A percentile compares a stretch with the other conserved stretches of the same genome.
Conservation (phyloP, 768 basidiomycete species). For the Trametes gibbosa region DNA sequence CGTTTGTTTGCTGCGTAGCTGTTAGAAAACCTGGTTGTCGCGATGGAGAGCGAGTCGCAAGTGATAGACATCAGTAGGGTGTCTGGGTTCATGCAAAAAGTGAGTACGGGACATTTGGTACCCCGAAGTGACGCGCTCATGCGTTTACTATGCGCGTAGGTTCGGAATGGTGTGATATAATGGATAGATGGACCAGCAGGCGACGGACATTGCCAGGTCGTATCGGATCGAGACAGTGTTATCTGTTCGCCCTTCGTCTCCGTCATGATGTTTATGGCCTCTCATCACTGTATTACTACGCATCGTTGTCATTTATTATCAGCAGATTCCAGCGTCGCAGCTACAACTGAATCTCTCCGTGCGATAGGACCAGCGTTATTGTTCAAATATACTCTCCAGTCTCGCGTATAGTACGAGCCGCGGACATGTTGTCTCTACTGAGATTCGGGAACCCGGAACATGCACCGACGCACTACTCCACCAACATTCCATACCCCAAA, state of each 20-base stretch:
- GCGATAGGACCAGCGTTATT: too few species aligned
- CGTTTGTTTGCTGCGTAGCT: constrained; percentile 45
- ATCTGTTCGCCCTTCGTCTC: background rate
- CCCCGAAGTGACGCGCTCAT: background rate
- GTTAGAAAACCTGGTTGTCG: constrained; percentile 80
- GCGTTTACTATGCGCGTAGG: constrained; percentile 32
- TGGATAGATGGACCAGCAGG: background rate
- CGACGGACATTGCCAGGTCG: background rate
- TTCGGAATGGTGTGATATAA: constrained; percentile 61
- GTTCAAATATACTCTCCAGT: too few species aligned
- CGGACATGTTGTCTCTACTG: too few species aligned
- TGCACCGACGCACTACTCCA: too few species aligned
- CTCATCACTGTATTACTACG: constrained; percentile 20
- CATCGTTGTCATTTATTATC: constrained; percentile 10
- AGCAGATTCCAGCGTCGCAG: background rate
- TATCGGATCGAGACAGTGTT: too few species aligned
- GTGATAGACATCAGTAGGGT: constrained; percentile 82
- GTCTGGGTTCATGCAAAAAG: constrained; percentile 91
- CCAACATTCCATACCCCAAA: too few species aligned
- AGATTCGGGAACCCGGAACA: too few species aligned
- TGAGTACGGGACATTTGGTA: constrained; percentile 29
- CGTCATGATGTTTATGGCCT: constrained; percentile 3
- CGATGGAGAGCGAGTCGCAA: constrained; percentile 84
- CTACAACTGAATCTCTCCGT: too few species aligned
- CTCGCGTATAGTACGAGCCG: too few species aligned